Evolutionary conservation across 495 filamentous ascomycete species (phyloP).

Genomic region (Pseudomonodictys pantanalensis): DNA sequence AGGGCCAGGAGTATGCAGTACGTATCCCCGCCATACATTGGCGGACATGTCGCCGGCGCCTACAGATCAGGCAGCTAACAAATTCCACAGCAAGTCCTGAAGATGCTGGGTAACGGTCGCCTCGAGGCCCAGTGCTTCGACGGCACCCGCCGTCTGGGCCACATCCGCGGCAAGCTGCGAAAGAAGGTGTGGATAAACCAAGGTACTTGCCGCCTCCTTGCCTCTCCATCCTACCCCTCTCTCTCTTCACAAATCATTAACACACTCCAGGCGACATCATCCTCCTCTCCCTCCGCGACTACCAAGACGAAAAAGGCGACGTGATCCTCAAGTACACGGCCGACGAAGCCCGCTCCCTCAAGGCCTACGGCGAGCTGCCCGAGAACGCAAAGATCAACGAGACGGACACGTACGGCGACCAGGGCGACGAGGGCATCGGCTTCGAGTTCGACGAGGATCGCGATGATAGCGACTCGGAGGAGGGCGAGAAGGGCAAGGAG

Average conservation of each 20-base stretch:
- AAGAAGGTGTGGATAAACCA: conserved; percentile 69
- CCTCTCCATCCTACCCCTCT: too few species aligned
- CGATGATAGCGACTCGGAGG: conserved; percentile 34
- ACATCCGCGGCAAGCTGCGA: conserved; percentile 91
- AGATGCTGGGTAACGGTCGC: conserved; percentile 98
- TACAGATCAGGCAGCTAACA: too few species aligned
- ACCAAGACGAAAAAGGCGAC: conserved; percentile 98
- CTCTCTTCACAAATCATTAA: conserved; percentile 93
- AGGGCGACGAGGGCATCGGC: conserved; percentile 73
- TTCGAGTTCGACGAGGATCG: conserved; percentile 75
- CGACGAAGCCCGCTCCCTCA: conserved; percentile 91
- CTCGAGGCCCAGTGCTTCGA: conserved; percentile 97
- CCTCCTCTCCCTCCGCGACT: conserved; percentile 92
- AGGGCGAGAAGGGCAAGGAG: conserved; percentile 53
- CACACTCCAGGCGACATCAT: conserved; percentile 99
- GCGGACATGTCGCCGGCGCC: too few species aligned
- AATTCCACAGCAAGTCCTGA: conserved; percentile 93
- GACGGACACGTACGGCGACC: conserved; percentile 83
- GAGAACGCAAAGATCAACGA: conserved; percentile 99
- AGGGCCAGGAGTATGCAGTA: conserved; percentile 71
- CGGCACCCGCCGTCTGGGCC: conserved; percentile 78
- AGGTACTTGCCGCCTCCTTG: too few species aligned
- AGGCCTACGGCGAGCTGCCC: conserved; percentile 94
- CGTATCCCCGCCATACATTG: too few species aligned
- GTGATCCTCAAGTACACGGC: conserved; percentile 98